Evolutionary conservation across 2,329 filamentous ascomycete genomes (phyloP).

Genomic region (Phaeoacremonium minimum): DNA sequence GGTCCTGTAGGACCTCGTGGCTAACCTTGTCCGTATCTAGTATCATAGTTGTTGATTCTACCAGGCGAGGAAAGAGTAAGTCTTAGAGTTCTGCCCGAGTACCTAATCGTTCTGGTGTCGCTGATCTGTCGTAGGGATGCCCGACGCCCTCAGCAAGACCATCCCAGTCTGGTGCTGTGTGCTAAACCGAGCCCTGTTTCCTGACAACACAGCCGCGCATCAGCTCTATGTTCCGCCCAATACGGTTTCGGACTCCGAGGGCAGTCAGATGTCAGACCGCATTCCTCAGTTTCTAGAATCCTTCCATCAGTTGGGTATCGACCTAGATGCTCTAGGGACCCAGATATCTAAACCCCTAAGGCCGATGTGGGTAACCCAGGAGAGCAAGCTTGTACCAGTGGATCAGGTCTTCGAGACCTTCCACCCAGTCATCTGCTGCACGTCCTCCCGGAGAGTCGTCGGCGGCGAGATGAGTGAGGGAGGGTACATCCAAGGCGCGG

Average conservation of each 20-base stretch:
- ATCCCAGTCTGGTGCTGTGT: constrained; percentile 91
- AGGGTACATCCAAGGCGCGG: constrained; percentile 89
- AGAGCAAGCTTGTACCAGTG: constrained; percentile 38
- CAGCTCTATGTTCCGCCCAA: constrained; percentile 66
- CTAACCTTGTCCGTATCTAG: constrained; percentile 29
- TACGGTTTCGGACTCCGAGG: constrained; percentile 70
- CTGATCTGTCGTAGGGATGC: constrained; percentile 64
- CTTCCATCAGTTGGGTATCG: constrained; percentile 53
- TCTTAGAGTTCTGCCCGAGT: constrained; percentile 10
- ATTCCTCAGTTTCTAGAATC: constrained; percentile 51
- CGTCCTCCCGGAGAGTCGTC: constrained; percentile 68
- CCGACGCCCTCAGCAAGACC: constrained; percentile 90
- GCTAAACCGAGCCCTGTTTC: constrained; percentile 75
- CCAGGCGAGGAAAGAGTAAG: constrained; percentile 78
- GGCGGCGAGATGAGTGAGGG: constrained; percentile 63
- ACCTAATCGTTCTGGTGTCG: too few species aligned
- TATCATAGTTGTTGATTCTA: constrained; percentile 88
- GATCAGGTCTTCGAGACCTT: constrained; percentile 48
- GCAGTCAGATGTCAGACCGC: constrained; percentile 68
- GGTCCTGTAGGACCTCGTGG: neutral
- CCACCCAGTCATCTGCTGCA: constrained; percentile 77
- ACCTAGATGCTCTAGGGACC: constrained; percentile 47
- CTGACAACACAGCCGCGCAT: constrained; percentile 40
- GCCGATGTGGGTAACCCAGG: constrained; percentile 76
- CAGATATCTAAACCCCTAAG: constrained; percentile 68